Conservation (phyloP, 73 alveolate genomes). For the Paramecium octaurelia region DNA sequence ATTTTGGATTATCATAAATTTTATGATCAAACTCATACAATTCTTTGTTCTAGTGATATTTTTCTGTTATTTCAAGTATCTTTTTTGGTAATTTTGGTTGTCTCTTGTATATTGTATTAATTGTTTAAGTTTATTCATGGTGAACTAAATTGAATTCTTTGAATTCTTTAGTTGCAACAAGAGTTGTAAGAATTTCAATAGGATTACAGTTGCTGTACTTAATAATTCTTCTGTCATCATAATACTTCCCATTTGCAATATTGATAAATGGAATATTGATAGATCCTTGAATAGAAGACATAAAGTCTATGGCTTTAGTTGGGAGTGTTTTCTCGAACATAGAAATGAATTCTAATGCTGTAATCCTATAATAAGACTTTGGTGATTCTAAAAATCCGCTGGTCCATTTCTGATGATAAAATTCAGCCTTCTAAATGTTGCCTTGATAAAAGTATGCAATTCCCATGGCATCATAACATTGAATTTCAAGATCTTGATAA, state of each 20-base stretch:
- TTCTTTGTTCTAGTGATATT: not conserved
- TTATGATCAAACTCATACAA: not conserved
- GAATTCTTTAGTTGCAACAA: not conserved
- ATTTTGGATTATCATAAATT: not conserved
- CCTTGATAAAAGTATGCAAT: not conserved
- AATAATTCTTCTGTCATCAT: not conserved
- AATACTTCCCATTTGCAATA: not conserved
- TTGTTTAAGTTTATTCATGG: not conserved
- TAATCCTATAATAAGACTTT: not conserved
- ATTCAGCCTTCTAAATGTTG: not conserved
- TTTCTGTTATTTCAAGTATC: not conserved
- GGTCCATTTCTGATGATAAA: not conserved
- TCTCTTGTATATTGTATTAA: not conserved
- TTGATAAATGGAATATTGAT: not conserved
- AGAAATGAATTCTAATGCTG: not conserved
- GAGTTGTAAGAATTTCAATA: not conserved
- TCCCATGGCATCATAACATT: not conserved
- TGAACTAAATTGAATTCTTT: not conserved
- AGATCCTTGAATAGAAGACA: not conserved
- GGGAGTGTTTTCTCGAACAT: not conserved
- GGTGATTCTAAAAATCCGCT: not conserved
- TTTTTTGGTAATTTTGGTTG: not conserved
- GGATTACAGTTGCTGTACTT: not conserved
- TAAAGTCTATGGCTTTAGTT: not conserved
- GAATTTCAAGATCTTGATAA: not conserved